These are phyloP conservation scores for Choiromyces venosus DNA, from an alignment of 495 filamentous ascomycete genomes.

Conservation along the genomic window DNA sequence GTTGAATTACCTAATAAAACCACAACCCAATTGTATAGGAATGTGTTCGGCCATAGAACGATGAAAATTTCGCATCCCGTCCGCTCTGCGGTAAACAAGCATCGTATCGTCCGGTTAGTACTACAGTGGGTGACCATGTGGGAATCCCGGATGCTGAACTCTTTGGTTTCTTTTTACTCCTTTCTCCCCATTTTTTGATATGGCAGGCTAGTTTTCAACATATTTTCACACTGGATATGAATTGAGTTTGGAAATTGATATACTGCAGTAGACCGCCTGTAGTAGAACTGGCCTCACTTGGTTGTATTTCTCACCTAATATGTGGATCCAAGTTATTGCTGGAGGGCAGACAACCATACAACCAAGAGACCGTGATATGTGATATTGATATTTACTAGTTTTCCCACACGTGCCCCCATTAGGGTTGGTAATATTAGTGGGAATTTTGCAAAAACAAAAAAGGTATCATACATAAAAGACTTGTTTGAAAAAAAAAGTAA, in stretches of 20 bases:
- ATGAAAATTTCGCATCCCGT: not conserved
- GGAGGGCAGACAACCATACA: not conserved
- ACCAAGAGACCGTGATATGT: not conserved
- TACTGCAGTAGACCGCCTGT: too few species aligned
- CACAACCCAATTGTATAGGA: not conserved
- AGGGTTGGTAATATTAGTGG: not conserved
- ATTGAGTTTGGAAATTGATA: not conserved
- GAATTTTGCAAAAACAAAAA: not conserved
- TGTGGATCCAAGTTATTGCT: too few species aligned
- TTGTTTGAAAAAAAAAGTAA: too few species aligned
- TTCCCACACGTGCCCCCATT: not conserved
- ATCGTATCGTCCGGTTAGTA: slow-evolving; percentile 10
- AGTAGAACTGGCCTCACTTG: not conserved
- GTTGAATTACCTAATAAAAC: not conserved
- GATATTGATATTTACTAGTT: not conserved
- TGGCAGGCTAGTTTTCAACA: not conserved
- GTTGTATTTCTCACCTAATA: not conserved
- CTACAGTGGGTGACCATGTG: slow-evolving; percentile 11
- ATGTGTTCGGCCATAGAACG: not conserved
- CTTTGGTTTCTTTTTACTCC: not conserved
- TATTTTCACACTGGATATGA: not conserved
- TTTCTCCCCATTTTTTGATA: not conserved
- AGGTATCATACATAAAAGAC: not conserved
- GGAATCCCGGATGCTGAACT: slow-evolving; percentile 7
- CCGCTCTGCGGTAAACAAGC: not conserved